phyloP scores from a whole-genome alignment of 805 yeast genomes.

The Lachancea thermotolerans region DNA sequence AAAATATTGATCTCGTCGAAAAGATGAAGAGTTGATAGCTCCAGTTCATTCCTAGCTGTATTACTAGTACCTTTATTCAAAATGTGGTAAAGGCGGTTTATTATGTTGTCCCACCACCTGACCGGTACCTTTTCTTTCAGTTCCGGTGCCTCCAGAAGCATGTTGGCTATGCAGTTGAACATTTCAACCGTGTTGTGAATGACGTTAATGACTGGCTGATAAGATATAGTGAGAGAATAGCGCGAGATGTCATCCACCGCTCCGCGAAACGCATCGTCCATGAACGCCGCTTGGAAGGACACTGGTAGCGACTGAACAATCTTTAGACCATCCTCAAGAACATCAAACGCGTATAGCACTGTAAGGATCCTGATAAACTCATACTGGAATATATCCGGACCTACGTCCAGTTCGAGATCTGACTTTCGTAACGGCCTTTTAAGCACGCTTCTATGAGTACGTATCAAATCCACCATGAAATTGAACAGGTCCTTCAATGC shows the following conservation, averaged over 20 bases:
- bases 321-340: slow-evolving; percentile 42
- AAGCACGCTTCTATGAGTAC: slow-evolving; percentile 21
- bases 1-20: slow-evolving; percentile 7
- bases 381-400: slow-evolving; percentile 36
- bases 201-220: slow-evolving; percentile 46
- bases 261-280: slow-evolving; percentile 15
- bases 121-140: not conserved
- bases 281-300: slow-evolving; percentile 14
- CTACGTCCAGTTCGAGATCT: slow-evolving; percentile 17
- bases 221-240: slow-evolving; percentile 38
- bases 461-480: slow-evolving; percentile 25
- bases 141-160: slow-evolving; percentile 8
- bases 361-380: slow-evolving; percentile 46
- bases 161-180: slow-evolving; percentile 37
- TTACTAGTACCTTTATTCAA: slow-evolving; percentile 14
- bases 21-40: not conserved
- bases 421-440: slow-evolving; percentile 20
- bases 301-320: slow-evolving; percentile 18
- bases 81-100: slow-evolving; percentile 19
- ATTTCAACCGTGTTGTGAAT: slow-evolving; percentile 50
- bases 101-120: slow-evolving; percentile 26
- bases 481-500: slow-evolving; percentile 31
- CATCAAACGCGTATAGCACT: slow-evolving; percentile 47
- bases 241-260: slow-evolving; percentile 30
- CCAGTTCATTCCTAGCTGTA: not conserved